phyloP scores from a whole-genome alignment of 495 filamentous ascomycete species.

The Saxispiralis lemnorum region DNA sequence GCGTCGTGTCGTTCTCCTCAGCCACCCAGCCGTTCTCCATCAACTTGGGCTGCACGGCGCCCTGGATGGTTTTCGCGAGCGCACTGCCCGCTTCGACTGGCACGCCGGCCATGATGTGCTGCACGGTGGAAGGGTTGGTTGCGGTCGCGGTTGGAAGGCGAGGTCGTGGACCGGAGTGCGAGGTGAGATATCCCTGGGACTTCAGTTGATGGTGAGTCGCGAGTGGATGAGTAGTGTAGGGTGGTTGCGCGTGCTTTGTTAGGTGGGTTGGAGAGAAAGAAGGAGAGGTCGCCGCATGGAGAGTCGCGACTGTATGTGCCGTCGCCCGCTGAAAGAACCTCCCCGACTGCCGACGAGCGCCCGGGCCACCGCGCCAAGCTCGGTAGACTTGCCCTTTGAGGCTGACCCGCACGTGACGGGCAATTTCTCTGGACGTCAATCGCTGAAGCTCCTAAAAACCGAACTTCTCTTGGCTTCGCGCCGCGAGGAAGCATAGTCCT shows the following conservation, averaged over 20 bases:
- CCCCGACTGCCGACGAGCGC: too few relatives aligned
- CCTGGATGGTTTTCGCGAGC: conserved; percentile 62
- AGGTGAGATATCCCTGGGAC: too few relatives aligned
- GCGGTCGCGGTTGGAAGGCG: too few relatives aligned
- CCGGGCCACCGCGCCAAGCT: too few relatives aligned
- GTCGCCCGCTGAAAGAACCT: too few relatives aligned
- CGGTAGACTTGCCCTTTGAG: too few relatives aligned
- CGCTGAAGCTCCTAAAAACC: neutral
- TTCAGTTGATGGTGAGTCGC: too few relatives aligned
- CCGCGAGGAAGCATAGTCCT: neutral
- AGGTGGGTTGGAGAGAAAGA: neutral
- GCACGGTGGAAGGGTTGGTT: too few relatives aligned
- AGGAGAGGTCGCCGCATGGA: neutral
- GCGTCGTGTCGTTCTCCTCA: conserved; percentile 59
- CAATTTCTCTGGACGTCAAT: neutral
- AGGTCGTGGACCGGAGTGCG: too few relatives aligned
- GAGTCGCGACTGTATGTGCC: neutral
- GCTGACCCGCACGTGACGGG: neutral
- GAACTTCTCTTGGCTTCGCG: neutral
- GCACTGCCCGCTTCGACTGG: conserved; percentile 50
- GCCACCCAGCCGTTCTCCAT: conserved; percentile 87
- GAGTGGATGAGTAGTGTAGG: neutral
- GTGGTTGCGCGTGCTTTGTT: neutral
- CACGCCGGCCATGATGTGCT: conserved; percentile 7
- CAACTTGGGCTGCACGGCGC: conserved; percentile 74